phyloP scores from a whole-genome alignment of 805 yeast species.

The Candida insectalens region DNA sequence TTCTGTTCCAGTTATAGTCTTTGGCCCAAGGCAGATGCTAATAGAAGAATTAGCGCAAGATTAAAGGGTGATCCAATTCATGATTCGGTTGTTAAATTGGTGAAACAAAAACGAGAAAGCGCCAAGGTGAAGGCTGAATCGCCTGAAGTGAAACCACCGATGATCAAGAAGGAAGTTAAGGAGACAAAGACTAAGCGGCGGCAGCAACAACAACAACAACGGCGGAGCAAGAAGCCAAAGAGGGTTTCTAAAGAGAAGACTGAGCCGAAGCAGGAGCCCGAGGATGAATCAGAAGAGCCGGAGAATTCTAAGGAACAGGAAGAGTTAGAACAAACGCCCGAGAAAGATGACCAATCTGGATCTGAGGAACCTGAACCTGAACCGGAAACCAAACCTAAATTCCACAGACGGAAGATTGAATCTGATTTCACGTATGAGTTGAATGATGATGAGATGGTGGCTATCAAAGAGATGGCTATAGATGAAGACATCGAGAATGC shows the following conservation, averaged over 20 bases:
- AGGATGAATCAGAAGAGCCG: slow-evolving; percentile 1
- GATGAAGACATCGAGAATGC: slow-evolving; percentile 4
- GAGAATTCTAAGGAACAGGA: slow-evolving; percentile 1
- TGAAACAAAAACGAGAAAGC: slow-evolving; percentile 12
- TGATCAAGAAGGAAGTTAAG: slow-evolving; percentile 1
- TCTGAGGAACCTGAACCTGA: slow-evolving; percentile 2
- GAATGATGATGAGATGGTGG: too few relatives aligned
- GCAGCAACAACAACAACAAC: too few relatives aligned
- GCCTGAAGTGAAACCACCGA: slow-evolving; percentile 1
- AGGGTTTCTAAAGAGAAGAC: not conserved
- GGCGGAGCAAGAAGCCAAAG: not conserved
- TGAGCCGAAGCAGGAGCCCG: not conserved
- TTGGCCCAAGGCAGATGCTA: slow-evolving; percentile 27
- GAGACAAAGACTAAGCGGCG: not conserved
- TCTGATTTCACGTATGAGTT: too few relatives aligned
- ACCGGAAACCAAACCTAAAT: slow-evolving; percentile 1
- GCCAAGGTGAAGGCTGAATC: slow-evolving; percentile 7
- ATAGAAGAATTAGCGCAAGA: slow-evolving; percentile 11
- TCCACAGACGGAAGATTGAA: too few relatives aligned
- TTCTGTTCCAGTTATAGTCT: slow-evolving; percentile 26
- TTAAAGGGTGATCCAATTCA: slow-evolving; percentile 14
- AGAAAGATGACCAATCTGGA: slow-evolving; percentile 4
- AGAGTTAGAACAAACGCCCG: slow-evolving; percentile 4
- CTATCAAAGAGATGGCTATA: too few relatives aligned
- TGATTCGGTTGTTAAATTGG: slow-evolving; percentile 13